Evolutionary conservation across 495 filamentous ascomycete species (phyloP), one percentile per base, ranked within the genome.

Genomic region (Aspergillus cavernicola): DNA sequence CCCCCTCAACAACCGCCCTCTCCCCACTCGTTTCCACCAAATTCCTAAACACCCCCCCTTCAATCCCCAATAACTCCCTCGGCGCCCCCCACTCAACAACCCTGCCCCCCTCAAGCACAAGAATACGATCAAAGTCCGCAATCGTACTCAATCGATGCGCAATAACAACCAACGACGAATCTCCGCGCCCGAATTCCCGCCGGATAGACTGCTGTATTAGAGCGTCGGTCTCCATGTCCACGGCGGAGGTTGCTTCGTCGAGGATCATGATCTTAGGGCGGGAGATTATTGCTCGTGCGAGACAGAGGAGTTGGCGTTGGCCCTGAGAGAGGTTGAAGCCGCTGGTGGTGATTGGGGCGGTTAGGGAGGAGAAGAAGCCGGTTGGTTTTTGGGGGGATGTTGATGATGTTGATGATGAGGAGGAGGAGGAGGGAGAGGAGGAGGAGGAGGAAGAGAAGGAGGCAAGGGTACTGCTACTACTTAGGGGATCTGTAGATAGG

Each of bases 111-210:
- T 84, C 85, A 67, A 96, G 74, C 9, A 95, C 90, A 20, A 93
- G 74, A 50, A 96, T 90, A 31, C 80, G 79, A 67, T 95, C 90
- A 50, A 92, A 93, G 60, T 93, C 88, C 4, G 84, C 85, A 65
- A 95, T 89, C 0, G 90, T 95, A 63, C 85, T 89, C 16, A 96
- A 66, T 3, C 91, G 80, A 65, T 96, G 91, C 9, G 91, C 91
- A 62, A 96, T 92, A 2, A 93, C 89, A n/a, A 95, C 61, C 9
- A 95, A 66, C 0, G 90, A 92, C 10, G 78, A 76, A n/a, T 82
- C 81, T 52, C 85, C 80, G 8, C 74, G 78, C 9, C 70, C 71
- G 50, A 93, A 95, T 64, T 91, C 88, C 41, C 87, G 82, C 13
- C 89, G 79, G 55, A 96, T 95, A 42, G 80, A 86, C 11, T 85